Base-by-base conservation (phyloP, 768 basidiomycete genomes). In the Lactarius pseudohatsudake region DNA sequence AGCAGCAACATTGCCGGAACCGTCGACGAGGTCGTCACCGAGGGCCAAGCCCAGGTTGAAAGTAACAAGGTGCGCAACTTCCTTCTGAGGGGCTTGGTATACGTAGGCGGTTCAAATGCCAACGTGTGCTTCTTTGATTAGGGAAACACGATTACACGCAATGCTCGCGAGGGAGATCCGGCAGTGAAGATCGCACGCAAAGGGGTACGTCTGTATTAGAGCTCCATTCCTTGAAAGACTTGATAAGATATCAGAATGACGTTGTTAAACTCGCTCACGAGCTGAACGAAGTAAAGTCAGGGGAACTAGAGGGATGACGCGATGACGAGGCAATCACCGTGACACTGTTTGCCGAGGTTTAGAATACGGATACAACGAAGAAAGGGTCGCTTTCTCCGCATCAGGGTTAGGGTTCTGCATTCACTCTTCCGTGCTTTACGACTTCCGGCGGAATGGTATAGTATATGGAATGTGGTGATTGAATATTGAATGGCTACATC, bases 191-290 rank as follows among this genome's bases (percentile, higher is more conserved):
- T 84, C 61, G 68, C 76, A 36, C 76, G 81, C 38, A 71, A 77
- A 38, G 81, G 82, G 28, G 83, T 81, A 69, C 70, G 81, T 79
- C 4, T 38, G 66, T 26, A 4, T 40, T 10, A 34, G 22, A 6
- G 7, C 56, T 16, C n/a, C 10, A 13, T 36, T 47, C n/a, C 28
- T 4, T 20, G 20, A 22, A 18, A 18, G 13, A 57, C 16, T 18
- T 62, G 26, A 59, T 36, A 26, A 55, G 11, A 36, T 20, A 20
- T 26, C 28, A 84, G 81, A 84, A 82, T 63, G 77, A 83, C 67
- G 81, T 82, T 3, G 82, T 83, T 57, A 84, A 84, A 77, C 74
- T 81, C 9, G 81, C 81, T 0, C 81, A 82, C 64, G 81, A 84
- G 73, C 65, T 85, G 67, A 80, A 81, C 43, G 77, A 80, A 66